These are phyloP conservation scores for Microthlaspi erraticum DNA, from an alignment of 345 rosid species.

Conservation along the genomic window DNA sequence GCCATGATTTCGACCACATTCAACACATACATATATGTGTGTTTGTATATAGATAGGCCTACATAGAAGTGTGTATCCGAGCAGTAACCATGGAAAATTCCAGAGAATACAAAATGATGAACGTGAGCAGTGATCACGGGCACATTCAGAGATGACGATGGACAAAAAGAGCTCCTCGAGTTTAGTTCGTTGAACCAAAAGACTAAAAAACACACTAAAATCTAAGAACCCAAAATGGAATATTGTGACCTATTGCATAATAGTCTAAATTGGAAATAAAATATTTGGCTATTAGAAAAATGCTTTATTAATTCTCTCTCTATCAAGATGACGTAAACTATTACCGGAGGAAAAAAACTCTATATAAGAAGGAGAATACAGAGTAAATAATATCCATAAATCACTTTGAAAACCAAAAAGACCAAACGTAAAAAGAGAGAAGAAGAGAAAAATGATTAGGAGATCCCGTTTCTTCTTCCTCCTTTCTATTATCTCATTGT, in stretches of 20 bases:
- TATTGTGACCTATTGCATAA: conserved; percentile 6
- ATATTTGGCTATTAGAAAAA: neutral
- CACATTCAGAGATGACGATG: conserved; percentile 15
- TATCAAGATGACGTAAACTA: conserved; percentile 41
- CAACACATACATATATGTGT: conserved; percentile 7
- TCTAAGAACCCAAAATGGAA: conserved; percentile 37
- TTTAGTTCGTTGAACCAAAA: neutral
- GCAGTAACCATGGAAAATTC: neutral
- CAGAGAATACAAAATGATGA: conserved; percentile 6
- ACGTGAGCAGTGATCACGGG: conserved; percentile 12
- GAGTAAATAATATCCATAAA: neutral
- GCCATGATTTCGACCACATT: conserved; percentile 34
- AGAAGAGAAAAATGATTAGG: conserved; percentile 21
- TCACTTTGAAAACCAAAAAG: conserved; percentile 29
- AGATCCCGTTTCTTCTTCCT: conserved; percentile 12
- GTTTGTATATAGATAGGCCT: too few species aligned
- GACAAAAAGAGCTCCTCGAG: conserved; percentile 9
- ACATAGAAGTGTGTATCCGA: neutral
- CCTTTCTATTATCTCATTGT: conserved; percentile 23
- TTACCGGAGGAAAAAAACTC: conserved; percentile 13
- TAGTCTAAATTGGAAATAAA: conserved; percentile 1
- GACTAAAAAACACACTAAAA: too few species aligned
- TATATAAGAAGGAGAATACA: conserved; percentile 36
- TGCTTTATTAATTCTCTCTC: conserved; percentile 1
- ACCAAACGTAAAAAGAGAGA: neutral